Evolutionary conservation across 169 alveolate genomes (phyloP).

Genomic region (Eimeria mitis): DNA sequence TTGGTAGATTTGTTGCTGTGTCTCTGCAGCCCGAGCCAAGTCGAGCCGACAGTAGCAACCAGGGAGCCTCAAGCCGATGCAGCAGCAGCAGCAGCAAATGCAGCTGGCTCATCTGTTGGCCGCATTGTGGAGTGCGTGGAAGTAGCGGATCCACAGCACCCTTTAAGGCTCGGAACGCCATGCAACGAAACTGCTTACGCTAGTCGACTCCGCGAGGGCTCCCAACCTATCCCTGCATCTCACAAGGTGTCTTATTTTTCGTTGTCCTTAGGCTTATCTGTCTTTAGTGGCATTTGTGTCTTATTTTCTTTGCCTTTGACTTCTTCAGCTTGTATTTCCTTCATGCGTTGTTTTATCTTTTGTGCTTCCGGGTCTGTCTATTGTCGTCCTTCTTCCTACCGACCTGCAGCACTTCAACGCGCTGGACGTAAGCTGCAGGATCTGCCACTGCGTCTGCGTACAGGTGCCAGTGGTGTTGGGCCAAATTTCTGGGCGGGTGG

Average conservation of each 20-base stretch:
- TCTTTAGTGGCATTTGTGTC: not conserved
- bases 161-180: slow-evolving; percentile 74
- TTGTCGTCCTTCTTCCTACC: not conserved
- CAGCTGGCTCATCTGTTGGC: not conserved
- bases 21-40: slow-evolving; percentile 1
- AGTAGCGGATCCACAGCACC: slow-evolving; percentile 73
- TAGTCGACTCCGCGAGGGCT: slow-evolving; percentile 41
- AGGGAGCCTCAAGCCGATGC: not conserved
- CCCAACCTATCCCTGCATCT: slow-evolving; percentile 36
- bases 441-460: not conserved
- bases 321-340: not conserved
- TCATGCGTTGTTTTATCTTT: not conserved
- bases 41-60: not conserved
- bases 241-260: slow-evolving; percentile 42
- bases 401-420: not conserved
- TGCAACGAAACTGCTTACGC: slow-evolving; percentile 45
- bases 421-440: not conserved
- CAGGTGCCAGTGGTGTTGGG: slow-evolving; percentile 60
- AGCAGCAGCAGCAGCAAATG: not conserved
- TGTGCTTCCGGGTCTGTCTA: not conserved
- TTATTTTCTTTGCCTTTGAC: not conserved
- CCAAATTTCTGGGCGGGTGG: slow-evolving; percentile 18
- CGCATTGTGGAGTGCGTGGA: slow-evolving; percentile 36
- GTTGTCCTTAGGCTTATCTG: not conserved
- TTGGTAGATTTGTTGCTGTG: slow-evolving; percentile 33